phyloP scores from a whole-genome alignment of 1,139 yeast species.

The Taphrina betulina region DNA sequence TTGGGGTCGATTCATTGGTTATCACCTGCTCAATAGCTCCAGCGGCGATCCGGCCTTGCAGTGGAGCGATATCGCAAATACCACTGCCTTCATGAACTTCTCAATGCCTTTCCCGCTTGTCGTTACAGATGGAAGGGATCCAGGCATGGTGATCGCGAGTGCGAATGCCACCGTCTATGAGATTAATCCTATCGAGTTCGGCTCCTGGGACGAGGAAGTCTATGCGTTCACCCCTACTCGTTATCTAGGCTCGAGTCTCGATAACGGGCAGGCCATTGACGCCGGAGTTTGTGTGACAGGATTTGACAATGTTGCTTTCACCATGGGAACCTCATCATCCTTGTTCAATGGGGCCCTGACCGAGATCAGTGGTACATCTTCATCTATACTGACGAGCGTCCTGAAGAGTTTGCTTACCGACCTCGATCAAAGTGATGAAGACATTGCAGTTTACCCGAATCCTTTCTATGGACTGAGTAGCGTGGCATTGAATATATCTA shows the following conservation, averaged over 20 bases:
- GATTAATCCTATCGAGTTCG: constrained; percentile 77
- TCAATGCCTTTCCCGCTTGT: constrained; percentile 82
- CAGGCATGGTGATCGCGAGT: constrained; percentile 45
- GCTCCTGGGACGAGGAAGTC: constrained; percentile 78
- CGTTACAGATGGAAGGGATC: constrained; percentile 73
- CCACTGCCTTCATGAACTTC: constrained; percentile 54
- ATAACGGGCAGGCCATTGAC: constrained; percentile 51
- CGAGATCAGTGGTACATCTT: constrained; percentile 25
- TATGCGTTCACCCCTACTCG: constrained; percentile 64
- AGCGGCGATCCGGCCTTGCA: constrained; percentile 63
- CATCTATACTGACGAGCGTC: constrained; percentile 50
- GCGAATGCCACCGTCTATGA: constrained; percentile 66
- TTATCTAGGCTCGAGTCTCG: constrained; percentile 69
- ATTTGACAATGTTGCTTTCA: constrained; percentile 70
- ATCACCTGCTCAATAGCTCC: constrained; percentile 58
- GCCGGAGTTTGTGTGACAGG: constrained; percentile 52
- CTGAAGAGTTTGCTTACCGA: constrained; percentile 41
- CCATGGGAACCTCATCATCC: constrained; percentile 72
- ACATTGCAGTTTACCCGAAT: constrained; percentile 74
- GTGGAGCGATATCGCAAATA: constrained; percentile 61
- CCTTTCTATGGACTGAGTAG: constrained; percentile 57
- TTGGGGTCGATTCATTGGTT: constrained; percentile 74
- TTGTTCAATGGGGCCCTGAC: constrained; percentile 44
- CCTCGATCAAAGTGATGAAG: constrained; percentile 48
- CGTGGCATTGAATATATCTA: constrained; percentile 22